A percentile compares a stretch with the other conserved stretches of the same genome.
Evolutionary conservation across 1,139 yeast genomes (phyloP).

Genomic region (Arxiozyma heterogenica): DNA sequence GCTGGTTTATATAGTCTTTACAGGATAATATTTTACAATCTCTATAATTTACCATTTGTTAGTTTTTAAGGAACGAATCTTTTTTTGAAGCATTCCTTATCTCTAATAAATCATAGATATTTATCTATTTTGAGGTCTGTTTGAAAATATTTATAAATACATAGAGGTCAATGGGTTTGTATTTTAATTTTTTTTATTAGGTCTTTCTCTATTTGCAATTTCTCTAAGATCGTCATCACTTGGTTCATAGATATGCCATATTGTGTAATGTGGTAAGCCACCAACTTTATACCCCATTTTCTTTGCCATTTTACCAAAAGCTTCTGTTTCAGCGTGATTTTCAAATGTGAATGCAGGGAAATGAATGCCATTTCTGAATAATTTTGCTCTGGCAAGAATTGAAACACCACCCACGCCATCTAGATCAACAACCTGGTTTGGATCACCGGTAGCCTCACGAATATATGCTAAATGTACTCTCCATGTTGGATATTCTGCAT

Average conservation of each 20-base stretch:
- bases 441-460: conserved; percentile 56
- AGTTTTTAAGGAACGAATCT: neutral
- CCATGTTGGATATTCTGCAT: conserved; percentile 85
- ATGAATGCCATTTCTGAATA: conserved; percentile 75
- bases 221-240: conserved; percentile 81
- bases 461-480: conserved; percentile 73
- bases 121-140: neutral
- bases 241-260: conserved; percentile 85
- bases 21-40: too few relatives aligned
- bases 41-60: neutral
- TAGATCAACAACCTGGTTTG: conserved; percentile 56
- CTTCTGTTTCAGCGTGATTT: conserved; percentile 90
- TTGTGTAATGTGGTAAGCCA: conserved; percentile 81
- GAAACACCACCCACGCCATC: conserved; percentile 93
- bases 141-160: neutral
- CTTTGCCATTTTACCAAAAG: conserved; percentile 80
- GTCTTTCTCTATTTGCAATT: conserved; percentile 64
- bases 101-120: neutral
- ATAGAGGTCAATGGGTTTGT: neutral
- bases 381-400: conserved; percentile 69
- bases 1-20: neutral
- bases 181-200: conserved; percentile 36
- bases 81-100: too few relatives aligned
- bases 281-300: conserved; percentile 73
- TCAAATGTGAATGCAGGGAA: conserved; percentile 85